Percentiles rank a stretch among this genome's conserved stretches.
phyloP scores from a whole-genome alignment of 2,329 filamentous ascomycete genomes.

The Passalora sequoiae region DNA sequence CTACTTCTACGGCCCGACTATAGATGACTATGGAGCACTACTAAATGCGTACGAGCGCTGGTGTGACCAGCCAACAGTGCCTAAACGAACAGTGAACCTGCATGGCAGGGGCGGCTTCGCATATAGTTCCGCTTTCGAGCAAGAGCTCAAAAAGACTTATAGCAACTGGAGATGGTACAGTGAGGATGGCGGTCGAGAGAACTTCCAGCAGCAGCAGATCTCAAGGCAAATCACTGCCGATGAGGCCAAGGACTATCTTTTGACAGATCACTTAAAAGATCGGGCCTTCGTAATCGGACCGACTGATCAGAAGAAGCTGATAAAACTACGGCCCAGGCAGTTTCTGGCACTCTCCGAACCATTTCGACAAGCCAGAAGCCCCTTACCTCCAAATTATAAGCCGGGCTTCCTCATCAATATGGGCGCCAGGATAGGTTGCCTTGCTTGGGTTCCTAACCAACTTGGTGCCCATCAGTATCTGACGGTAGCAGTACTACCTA shows the following conservation, averaged over 20 bases:
- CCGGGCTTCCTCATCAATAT: slow-evolving; percentile 53
- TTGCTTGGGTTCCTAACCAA: slow-evolving; percentile 43
- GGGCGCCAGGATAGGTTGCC: slow-evolving; percentile 49
- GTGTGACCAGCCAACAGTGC: slow-evolving; percentile 49
- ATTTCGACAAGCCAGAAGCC: slow-evolving; percentile 34
- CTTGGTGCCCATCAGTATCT: slow-evolving; percentile 51
- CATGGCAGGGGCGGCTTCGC: slow-evolving; percentile 37
- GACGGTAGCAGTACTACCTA: slow-evolving; percentile 40
- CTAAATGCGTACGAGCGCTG: slow-evolving; percentile 49
- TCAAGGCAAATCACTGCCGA: slow-evolving; percentile 33
- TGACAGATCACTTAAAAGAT: slow-evolving; percentile 26
- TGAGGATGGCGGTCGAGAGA: slow-evolving; percentile 35
- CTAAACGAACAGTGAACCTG: slow-evolving; percentile 38
- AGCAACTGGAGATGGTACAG: slow-evolving; percentile 53
- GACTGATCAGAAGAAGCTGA: slow-evolving; percentile 40
- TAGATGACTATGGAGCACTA: slow-evolving; percentile 46
- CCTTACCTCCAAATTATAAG: neutral
- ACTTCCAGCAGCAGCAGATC: slow-evolving; percentile 42
- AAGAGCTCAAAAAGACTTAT: slow-evolving; percentile 41
- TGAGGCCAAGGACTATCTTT: slow-evolving; percentile 42
- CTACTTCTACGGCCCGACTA: slow-evolving; percentile 48
- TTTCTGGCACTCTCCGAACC: slow-evolving; percentile 44
- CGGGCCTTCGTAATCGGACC: slow-evolving; percentile 50
- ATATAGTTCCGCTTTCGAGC: slow-evolving; percentile 42
- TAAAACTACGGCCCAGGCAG: slow-evolving; percentile 40